phyloP scores from a whole-genome alignment of 257 asterid genomes.

The Solanum etuberosum region DNA sequence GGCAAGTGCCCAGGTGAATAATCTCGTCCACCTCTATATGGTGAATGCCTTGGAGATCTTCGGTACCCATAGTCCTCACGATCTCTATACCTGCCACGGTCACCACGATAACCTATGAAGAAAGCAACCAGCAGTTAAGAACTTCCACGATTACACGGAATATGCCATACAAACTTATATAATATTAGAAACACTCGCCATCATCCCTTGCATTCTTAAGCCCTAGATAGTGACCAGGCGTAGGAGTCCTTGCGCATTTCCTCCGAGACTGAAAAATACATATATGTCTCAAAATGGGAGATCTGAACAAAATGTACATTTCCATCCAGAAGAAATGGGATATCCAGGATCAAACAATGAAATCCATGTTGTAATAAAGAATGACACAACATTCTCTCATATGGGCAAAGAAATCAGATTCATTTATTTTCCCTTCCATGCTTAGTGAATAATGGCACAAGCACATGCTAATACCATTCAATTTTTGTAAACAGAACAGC shows the following conservation, averaged over 20 bases:
- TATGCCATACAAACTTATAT: not conserved
- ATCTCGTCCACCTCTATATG: conserved; percentile 13
- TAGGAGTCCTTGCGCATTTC: conserved; percentile 55
- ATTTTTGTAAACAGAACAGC: not conserved
- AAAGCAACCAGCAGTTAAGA: conserved; percentile 7
- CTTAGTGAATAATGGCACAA: not conserved
- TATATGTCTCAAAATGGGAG: not conserved
- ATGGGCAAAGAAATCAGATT: not conserved
- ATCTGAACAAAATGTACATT: not conserved
- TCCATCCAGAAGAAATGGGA: not conserved
- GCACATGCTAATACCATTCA: not conserved
- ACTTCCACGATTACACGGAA: not conserved
- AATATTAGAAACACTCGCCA: conserved; percentile 31
- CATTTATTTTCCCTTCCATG: not conserved
- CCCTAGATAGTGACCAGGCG: conserved; percentile 98
- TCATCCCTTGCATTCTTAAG: conserved; percentile 77
- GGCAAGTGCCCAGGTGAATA: conserved; percentile 25
- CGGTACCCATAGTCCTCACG: conserved; percentile 73
- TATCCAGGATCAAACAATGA: not conserved
- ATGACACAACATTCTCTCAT: not conserved
- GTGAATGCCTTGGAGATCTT: conserved; percentile 68
- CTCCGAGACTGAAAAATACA: conserved; percentile 32
- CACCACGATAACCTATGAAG: conserved; percentile 43
- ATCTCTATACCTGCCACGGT: conserved; percentile 64
- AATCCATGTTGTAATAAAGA: not conserved